A percentile compares a stretch with the other conserved stretches of the same genome.
These are phyloP conservation scores for Agrocybe chaxingu DNA, from an alignment of 768 basidiomycete genomes.

Conservation along the genomic window DNA sequence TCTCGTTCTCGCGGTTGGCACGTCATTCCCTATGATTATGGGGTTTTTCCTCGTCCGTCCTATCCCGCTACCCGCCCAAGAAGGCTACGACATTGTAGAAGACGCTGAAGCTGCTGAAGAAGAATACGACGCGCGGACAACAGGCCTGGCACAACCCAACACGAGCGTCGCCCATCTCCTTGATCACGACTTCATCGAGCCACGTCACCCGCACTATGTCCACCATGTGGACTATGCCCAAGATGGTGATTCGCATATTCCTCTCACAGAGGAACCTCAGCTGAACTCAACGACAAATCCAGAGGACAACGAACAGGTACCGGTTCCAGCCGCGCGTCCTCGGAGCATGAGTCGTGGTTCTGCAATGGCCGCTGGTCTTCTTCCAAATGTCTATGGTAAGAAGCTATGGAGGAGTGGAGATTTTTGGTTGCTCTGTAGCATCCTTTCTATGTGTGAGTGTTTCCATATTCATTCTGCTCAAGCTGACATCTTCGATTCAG, in stretches of 20 bases:
- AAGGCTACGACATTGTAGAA: constrained; percentile 18
- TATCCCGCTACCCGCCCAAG: constrained; percentile 52
- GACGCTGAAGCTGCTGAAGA: constrained; percentile 13
- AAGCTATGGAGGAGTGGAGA: constrained; percentile 49
- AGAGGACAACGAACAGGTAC: neutral
- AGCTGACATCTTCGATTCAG: constrained; percentile 26
- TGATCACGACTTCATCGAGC: constrained; percentile 19
- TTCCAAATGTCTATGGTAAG: constrained; percentile 53
- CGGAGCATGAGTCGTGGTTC: constrained; percentile 21
- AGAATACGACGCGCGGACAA: constrained; percentile 12
- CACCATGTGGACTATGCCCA: constrained; percentile 4
- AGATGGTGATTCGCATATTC: neutral
- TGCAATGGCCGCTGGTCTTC: constrained; percentile 20
- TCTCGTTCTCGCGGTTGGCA: constrained; percentile 72
- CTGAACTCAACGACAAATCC: constrained; percentile 6
- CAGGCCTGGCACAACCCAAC: constrained; percentile 10
- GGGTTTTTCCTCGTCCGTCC: constrained; percentile 72
- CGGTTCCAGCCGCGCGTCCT: constrained; percentile 5
- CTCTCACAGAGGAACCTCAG: constrained; percentile 11
- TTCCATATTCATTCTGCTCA: neutral
- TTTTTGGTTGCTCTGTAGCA: constrained; percentile 62
- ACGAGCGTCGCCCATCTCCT: constrained; percentile 18
- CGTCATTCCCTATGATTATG: constrained; percentile 74
- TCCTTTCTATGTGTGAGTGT: constrained; percentile 55
- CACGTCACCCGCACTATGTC: constrained; percentile 13